Evolutionary conservation across 805 yeast genomes (phyloP), one percentile per base, ranked within the genome.

Genomic region (Kazachstania taianensis): DNA sequence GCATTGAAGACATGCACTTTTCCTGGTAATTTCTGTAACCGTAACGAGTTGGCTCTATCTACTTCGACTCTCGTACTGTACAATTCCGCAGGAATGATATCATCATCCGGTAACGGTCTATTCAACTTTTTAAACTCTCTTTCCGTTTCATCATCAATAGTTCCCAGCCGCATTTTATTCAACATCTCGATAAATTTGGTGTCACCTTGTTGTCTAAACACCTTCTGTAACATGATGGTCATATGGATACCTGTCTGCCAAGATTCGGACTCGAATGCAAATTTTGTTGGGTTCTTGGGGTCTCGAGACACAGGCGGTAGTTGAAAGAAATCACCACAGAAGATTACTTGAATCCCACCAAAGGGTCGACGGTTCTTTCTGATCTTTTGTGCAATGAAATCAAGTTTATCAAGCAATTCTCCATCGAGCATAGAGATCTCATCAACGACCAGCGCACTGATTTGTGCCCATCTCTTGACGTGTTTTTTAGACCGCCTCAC

Each of bases 281-380:
- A 92, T 13, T 33, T 15, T 1, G 37, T 20, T 6, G 23, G 28
- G 16, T 20, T 20, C 7, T 26, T 25, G 16, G 53, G 59, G 28
- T 62, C 65, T 16, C 66, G 66, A 8, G 69, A 63, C 5, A 92
- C 94, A 0, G 98, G 98, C 1, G 98, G 98, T 30, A 92, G 66
- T 61, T 92, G 98, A 58, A 81, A 87, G 54, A 89, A 87, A 60
- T 92, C 98, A n/a, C 98, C 98, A 4, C 94, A 81, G 24, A 87
- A 59, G 9, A 92, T 73, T 12, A 92, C 46, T 51, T 92, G 98
- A 30, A 92, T 78, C 0, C 98, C 98, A 5, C 98, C 98, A 66
- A 92, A 92, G 0, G 96, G 96, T 33, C 44, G 45, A 10, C 63
- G 55, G 17, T 45, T 58, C 16, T 59, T 64, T 26, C 78, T 67